Evolutionary conservation across 2,329 filamentous ascomycete species (phyloP), one percentile per base, ranked within the genome.

Genomic region (Aureobasidium sp.): DNA sequence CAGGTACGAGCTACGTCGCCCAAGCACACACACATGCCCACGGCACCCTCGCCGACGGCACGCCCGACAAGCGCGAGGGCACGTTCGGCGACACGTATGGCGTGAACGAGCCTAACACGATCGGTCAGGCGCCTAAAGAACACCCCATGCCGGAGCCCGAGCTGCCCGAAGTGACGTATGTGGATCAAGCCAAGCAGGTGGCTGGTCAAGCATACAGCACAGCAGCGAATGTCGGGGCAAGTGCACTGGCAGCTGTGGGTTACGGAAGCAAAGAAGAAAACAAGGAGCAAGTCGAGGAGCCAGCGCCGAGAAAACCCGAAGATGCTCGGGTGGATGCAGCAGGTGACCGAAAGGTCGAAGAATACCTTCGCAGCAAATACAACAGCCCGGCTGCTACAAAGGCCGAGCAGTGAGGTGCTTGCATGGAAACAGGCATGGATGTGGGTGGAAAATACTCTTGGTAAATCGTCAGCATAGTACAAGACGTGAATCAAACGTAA

Each of bases 61-160:
- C 74, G 3, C 73, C 74, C 5, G 67, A 70, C 3, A 60, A 67
- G 6, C 67, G 68, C 19, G 62, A 70, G 49, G 69, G 74, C 55
- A 70, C 70, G 12, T 61, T 71, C 55, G 72, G 73, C 47, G 71
- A 73, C 54, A 71, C 70, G 59, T 71, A 70, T 12, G 64, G 66
- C 7, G 69, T 72, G 5, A 74, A 76, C 67, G 74, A 77, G 57
- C 71, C 74, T 12, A 61, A 62, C 48, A 77, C 73, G 10, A 67
- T 76, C 22, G 72, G 73, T 3, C 74, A 77, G 59, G 73, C 73
- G 44, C 70, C 72, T 7, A 77, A 77, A 60, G 72, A 75, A 44
- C 68, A 70, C 29, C 65, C 70, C 0, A 60, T 71, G 3, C 62
- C 59, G 7, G 62, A 63, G 8, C 62, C 66, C 45, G 63, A 70